Conservation (phyloP, 306 rosid species). For the Lupinus albus region DNA sequence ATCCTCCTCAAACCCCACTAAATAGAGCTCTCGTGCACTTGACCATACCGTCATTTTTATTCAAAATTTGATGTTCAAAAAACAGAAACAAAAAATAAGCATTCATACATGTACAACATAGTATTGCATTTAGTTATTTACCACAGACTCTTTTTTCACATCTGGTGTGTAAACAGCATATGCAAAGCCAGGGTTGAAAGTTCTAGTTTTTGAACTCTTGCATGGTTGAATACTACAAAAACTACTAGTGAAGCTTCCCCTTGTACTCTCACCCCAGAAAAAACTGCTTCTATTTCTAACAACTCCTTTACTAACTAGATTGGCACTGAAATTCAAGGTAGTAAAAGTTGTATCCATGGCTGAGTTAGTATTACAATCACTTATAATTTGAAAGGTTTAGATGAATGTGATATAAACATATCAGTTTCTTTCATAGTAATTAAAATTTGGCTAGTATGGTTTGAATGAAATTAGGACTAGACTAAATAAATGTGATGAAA, state of each 20-base stretch:
- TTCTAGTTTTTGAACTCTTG: conserved; percentile 40
- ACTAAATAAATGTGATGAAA: conserved; percentile 5
- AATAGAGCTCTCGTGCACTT: no score
- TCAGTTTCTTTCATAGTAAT: background rate
- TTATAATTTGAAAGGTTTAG: no score
- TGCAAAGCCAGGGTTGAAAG: conserved; percentile 50
- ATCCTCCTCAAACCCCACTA: no score
- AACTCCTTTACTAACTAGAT: conserved; percentile 20
- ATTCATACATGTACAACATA: background rate
- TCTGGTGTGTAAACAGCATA: conserved; percentile 63
- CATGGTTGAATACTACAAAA: conserved; percentile 36
- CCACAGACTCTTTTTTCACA: conserved; percentile 46
- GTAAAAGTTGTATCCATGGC: conserved; percentile 67
- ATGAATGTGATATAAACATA: background rate
- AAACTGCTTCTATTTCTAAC: conserved; percentile 28
- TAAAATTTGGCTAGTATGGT: background rate
- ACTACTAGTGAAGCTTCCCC: conserved; percentile 40
- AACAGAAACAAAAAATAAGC: background rate
- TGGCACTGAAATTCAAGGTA: conserved; percentile 46
- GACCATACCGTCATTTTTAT: no score
- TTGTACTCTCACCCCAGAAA: no score
- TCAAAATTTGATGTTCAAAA: background rate
- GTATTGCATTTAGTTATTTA: conserved; percentile 31
- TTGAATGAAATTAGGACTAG: background rate
- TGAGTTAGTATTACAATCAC: background rate